phyloP scores from a whole-genome alignment of 2,329 filamentous ascomycete species.

The Aspergillus felis region DNA sequence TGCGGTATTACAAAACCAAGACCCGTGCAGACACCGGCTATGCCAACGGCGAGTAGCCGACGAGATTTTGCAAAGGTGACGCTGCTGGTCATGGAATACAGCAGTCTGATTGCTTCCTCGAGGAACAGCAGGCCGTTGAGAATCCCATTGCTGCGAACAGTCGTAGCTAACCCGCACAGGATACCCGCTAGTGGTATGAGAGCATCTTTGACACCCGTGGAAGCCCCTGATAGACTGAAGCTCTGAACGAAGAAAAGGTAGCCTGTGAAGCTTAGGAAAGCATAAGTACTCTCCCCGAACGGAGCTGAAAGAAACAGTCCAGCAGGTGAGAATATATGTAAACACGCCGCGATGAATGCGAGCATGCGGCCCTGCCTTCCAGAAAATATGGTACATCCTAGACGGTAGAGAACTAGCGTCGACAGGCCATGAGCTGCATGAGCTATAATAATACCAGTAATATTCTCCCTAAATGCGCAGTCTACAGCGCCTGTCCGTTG shows the following conservation, averaged over 20 bases:
- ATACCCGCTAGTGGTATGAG: slow-evolving; percentile 1
- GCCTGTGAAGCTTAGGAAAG: slow-evolving; percentile 3
- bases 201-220: not conserved
- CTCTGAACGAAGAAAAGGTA: slow-evolving; percentile 5
- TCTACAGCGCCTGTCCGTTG: not conserved
- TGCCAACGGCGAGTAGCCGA: too few species aligned
- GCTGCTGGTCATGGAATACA: too few species aligned
- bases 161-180: slow-evolving; percentile 2
- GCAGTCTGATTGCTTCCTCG: too few species aligned
- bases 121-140: slow-evolving; percentile 2
- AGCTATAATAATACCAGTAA: slow-evolving; percentile 1
- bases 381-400: not conserved
- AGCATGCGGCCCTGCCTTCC: not conserved
- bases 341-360: slow-evolving; percentile 5
- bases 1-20: too few species aligned
- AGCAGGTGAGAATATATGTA: slow-evolving; percentile 6
- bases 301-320: slow-evolving; percentile 7
- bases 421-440: slow-evolving; percentile 6
- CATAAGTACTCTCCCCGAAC: slow-evolving; percentile 2
- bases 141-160: slow-evolving; percentile 5
- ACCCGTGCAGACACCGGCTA: too few species aligned
- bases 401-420: not conserved
- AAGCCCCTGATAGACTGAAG: not conserved
- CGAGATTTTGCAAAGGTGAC: too few species aligned
- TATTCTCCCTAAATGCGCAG: not conserved